These are phyloP conservation scores for Cladophialophora carrionii DNA, from an alignment of 2,329 filamentous ascomycete species.

Conservation along the genomic window DNA sequence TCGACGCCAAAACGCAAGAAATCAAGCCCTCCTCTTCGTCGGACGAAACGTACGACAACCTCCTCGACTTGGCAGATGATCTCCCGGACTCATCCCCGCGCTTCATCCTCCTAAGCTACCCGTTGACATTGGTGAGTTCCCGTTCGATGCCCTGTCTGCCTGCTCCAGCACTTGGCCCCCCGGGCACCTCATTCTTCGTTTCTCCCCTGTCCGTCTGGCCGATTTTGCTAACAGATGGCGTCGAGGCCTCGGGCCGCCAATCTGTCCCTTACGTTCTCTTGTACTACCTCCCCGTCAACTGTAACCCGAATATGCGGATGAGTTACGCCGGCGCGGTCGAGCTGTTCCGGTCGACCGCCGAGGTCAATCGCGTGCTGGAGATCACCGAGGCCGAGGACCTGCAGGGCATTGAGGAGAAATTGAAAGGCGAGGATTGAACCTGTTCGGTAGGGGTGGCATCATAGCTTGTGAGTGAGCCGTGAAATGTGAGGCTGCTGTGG, in stretches of 20 bases:
- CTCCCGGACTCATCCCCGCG: constrained; percentile 89
- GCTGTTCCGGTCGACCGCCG: constrained; percentile 87
- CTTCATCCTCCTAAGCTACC: constrained; percentile 88
- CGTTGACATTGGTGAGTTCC: constrained; percentile 71
- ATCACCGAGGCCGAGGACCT: constrained; percentile 79
- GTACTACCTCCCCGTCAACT: constrained; percentile 91
- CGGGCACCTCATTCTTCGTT: constrained; percentile 38
- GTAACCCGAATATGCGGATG: constrained; percentile 86
- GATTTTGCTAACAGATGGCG: neutral
- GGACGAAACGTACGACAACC: constrained; percentile 76
- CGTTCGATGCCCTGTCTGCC: neutral
- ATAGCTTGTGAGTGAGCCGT: neutral
- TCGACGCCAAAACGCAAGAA: constrained; percentile 87
- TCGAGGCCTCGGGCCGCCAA: constrained; percentile 75
- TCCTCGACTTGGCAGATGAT: constrained; percentile 82
- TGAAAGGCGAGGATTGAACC: constrained; percentile 50
- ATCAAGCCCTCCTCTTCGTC: constrained; percentile 83
- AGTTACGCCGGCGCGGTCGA: constrained; percentile 95
- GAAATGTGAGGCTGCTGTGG: neutral
- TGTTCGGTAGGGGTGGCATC: neutral
- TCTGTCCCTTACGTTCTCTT: constrained; percentile 92
- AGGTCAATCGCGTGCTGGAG: constrained; percentile 86
- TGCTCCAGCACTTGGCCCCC: too few relatives aligned
- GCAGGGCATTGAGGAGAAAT: constrained; percentile 73
- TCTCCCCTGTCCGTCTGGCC: neutral